These are phyloP conservation scores for Cicer pinnatifidum DNA, from an alignment of 306 rosid species.

Conservation along the genomic window DNA sequence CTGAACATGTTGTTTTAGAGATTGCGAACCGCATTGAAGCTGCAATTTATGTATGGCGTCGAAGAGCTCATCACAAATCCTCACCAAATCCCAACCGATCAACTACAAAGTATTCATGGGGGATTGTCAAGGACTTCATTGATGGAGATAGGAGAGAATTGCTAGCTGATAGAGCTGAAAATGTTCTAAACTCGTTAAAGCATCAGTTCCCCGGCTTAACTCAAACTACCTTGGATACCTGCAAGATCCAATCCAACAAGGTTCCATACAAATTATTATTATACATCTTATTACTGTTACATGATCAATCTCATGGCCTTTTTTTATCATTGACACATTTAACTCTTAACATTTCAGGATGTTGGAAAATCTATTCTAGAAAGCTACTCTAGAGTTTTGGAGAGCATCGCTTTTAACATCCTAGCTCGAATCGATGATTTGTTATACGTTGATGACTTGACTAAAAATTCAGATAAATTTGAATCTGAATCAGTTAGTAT, in stretches of 20 bases:
- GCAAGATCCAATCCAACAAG: conserved; percentile 93
- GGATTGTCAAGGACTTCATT: conserved; percentile 78
- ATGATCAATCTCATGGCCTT: not conserved
- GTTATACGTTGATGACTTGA: conserved; percentile 80
- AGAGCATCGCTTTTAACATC: conserved; percentile 88
- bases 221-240: conserved; percentile 83
- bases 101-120: conserved; percentile 90
- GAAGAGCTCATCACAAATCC: conserved; percentile 68
- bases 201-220: conserved; percentile 87
- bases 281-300: not conserved
- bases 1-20: conserved; percentile 93
- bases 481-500: conserved; percentile 63
- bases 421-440: conserved; percentile 90
- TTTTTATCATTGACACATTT: conserved; percentile 27
- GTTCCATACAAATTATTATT: conserved; percentile 45
- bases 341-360: conserved; percentile 62
- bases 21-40: conserved; percentile 93
- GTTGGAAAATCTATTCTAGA: conserved; percentile 91
- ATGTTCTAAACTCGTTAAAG: conserved; percentile 70
- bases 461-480: conserved; percentile 69
- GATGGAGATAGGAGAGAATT: conserved; percentile 89
- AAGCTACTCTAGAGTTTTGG: conserved; percentile 93
- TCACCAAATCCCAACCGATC: conserved; percentile 66
- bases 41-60: conserved; percentile 80
- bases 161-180: conserved; percentile 86